Evolutionary conservation across 2,329 filamentous ascomycete genomes (phyloP), one percentile per base, ranked within the genome.

Genomic region (Exophiala mesophila): DNA sequence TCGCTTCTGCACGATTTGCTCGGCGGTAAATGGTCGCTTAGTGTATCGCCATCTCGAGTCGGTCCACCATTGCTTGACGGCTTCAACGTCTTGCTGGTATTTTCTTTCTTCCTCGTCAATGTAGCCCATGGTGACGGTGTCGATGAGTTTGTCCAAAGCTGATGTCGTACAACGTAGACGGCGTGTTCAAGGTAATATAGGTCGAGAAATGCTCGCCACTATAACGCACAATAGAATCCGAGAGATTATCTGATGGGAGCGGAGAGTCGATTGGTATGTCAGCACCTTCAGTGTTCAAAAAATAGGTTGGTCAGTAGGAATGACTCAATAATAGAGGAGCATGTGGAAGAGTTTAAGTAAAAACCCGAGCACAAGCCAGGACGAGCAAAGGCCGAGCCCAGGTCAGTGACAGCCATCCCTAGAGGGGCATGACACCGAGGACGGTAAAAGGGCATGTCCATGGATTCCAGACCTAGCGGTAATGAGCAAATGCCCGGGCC

Each of bases 1-100:
- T 61, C 92, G 77, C 78, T 98, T 98, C 39, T 86, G 83, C 52
- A 94, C 92, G 61, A 98, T 97, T 70, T 94, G 86, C 74, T 97
- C 92, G 21, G 92, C 88, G 3, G 89, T 95, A 65, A 92, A 98
- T 17, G 92, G 83, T 45, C 92, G 78, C 71, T 85, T 89, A 57
- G 92, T 98, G 68, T 87, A 80, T 63, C 86, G 78, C 92, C 92
- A 98, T 74, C 92, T 78, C 44, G 88, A 79, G 58, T 94, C 86
- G 39, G 73, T 76, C 92, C 92, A 98, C 92, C 92, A 98, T 66
- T 84, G 71, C 78, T 96, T 87, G 55, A 97, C 83, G 55, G 84
- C 80, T 58, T 83, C 80, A 47, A 97, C 88, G 64, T 98, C 92
- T 55, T 83, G 76, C 59, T 80, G 74, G 69, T 84, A 95, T 59